Evolutionary conservation across 176 grass and related monocot genomes (phyloP).

Genomic region (Lolium rigidum): DNA sequence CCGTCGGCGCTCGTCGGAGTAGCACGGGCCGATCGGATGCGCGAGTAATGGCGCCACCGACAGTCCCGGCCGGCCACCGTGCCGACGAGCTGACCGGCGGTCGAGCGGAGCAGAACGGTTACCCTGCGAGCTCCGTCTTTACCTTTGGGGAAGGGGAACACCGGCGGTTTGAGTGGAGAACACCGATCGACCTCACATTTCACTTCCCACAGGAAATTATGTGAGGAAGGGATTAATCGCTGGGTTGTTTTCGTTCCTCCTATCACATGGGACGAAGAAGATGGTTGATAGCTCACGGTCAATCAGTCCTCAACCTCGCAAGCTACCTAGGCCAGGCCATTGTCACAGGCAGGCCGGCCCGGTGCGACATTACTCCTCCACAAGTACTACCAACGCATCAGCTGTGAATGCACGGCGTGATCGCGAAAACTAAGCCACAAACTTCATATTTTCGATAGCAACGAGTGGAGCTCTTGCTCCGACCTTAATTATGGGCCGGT

Average conservation of each 20-base stretch:
- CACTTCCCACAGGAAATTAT: not conserved
- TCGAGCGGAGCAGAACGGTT: not conserved
- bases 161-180: not conserved
- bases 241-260: not conserved
- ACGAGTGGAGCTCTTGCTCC: not conserved
- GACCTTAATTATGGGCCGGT: not conserved
- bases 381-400: not conserved
- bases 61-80: not conserved
- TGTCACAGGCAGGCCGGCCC: not conserved
- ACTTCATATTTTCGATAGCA: not conserved
- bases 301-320: not conserved
- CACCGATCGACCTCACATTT: not conserved
- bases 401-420: not conserved
- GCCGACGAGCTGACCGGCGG: not conserved
- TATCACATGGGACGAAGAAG: not conserved
- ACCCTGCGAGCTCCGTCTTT: not conserved
- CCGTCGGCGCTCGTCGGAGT: not conserved
- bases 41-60: not conserved
- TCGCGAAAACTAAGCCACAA: not conserved
- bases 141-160: not conserved
- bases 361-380: not conserved
- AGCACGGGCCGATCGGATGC: not conserved
- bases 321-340: not conserved
- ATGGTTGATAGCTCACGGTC: not conserved
- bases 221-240: not conserved